phyloP scores from a whole-genome alignment of 768 basidiomycete genomes.

The Auriculariales sp. region DNA sequence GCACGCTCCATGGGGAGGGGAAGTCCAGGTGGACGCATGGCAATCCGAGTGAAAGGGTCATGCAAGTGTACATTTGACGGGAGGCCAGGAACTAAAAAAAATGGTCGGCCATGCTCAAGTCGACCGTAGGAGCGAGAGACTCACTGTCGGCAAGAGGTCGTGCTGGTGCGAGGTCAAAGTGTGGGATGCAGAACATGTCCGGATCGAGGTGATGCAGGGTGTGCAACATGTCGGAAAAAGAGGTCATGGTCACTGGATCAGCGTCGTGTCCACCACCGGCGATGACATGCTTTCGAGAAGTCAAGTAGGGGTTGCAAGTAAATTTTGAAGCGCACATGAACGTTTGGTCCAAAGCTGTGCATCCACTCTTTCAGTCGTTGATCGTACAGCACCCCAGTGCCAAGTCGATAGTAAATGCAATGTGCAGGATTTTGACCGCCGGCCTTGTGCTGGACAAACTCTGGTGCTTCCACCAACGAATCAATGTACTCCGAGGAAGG shows the following conservation, averaged over 20 bases:
- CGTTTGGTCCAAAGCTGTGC: conserved; percentile 41
- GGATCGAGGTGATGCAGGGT: conserved; percentile 58
- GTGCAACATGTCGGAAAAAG: conserved; percentile 56
- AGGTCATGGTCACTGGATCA: conserved; percentile 62
- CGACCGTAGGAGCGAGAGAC: conserved; percentile 1
- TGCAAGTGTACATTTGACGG: conserved; percentile 32
- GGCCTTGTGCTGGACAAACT: conserved; percentile 23
- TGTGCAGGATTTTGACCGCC: conserved; percentile 27
- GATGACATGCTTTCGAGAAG: conserved; percentile 55
- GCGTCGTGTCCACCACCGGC: conserved; percentile 45
- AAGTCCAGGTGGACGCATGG: conserved; percentile 31
- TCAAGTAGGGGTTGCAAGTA: neutral
- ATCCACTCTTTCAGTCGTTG: conserved; percentile 59
- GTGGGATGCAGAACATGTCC: conserved; percentile 56
- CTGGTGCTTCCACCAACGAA: conserved; percentile 32
- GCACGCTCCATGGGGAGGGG: conserved; percentile 18
- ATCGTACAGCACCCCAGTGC: conserved; percentile 56
- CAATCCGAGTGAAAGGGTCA: conserved; percentile 24
- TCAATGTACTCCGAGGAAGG: conserved; percentile 46
- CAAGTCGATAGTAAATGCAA: conserved; percentile 57
- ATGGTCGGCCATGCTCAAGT: neutral
- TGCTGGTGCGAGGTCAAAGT: conserved; percentile 29
- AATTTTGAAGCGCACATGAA: conserved; percentile 35
- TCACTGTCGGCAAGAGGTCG: conserved; percentile 22
- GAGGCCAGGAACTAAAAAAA: conserved; percentile 23